Evolutionary conservation across 1,284 basidiomycete species (phyloP).

Genomic region (Moesziomyces antarcticus): DNA sequence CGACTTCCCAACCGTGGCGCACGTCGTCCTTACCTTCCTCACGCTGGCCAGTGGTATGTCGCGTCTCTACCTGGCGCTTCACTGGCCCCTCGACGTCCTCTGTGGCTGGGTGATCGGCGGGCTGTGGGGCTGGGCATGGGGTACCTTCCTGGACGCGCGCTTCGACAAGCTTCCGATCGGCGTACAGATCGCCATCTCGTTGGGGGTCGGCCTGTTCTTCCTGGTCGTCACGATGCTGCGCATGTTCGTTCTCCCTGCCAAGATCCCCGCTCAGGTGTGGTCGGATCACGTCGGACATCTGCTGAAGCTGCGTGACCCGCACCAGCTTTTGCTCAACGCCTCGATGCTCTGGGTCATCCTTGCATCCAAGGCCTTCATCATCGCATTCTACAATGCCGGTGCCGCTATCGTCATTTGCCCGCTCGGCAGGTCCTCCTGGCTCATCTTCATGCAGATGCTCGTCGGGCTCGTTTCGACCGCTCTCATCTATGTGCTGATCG

Average conservation of each 20-base stretch:
- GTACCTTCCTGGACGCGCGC: slow-evolving; percentile 8
- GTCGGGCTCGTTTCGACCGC: slow-evolving; percentile 20
- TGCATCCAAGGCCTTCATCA: slow-evolving; percentile 8
- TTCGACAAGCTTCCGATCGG: slow-evolving; percentile 17
- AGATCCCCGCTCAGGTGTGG: slow-evolving; percentile 24
- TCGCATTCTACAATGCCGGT: slow-evolving; percentile 20
- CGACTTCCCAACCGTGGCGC: slow-evolving; percentile 12
- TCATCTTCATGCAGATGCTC: slow-evolving; percentile 29
- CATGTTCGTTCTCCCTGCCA: slow-evolving; percentile 22
- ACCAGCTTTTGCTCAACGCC: slow-evolving; percentile 23
- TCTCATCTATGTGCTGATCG: slow-evolving; percentile 14
- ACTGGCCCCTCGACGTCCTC: slow-evolving; percentile 24
- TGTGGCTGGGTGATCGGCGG: slow-evolving; percentile 24
- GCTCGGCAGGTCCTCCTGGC: slow-evolving; percentile 25
- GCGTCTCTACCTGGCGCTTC: slow-evolving; percentile 27
- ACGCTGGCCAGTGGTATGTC: slow-evolving; percentile 24
- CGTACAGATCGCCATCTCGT: slow-evolving; percentile 21
- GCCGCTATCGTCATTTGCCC: slow-evolving; percentile 23
- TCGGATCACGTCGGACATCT: slow-evolving; percentile 20
- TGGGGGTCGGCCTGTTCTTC: slow-evolving; percentile 17
- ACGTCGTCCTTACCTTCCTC: slow-evolving; percentile 10
- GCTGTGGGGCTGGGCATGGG: slow-evolving; percentile 29
- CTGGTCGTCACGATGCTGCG: slow-evolving; percentile 16
- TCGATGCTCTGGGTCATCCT: slow-evolving; percentile 25
- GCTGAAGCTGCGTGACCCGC: slow-evolving; percentile 20